phyloP scores from a whole-genome alignment of 2,329 filamentous ascomycete species.

The Pseudocercospora fuligena region DNA sequence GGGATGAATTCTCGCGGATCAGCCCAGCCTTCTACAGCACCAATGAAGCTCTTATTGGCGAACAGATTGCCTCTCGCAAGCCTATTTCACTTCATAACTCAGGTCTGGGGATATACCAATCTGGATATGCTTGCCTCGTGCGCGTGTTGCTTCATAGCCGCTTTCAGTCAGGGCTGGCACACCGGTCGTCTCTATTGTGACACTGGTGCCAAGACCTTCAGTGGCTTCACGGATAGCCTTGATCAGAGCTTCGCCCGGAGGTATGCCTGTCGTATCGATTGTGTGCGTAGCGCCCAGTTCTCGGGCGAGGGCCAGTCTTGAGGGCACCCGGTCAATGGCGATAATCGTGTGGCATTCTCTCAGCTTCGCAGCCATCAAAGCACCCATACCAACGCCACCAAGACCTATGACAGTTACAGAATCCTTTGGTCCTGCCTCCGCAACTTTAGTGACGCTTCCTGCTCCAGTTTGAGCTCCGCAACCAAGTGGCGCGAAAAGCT shows the following conservation, averaged over 20 bases:
- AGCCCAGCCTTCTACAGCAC: background rate
- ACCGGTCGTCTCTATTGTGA: background rate
- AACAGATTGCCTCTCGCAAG: background rate
- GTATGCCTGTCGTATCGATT: background rate
- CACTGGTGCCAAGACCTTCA: background rate
- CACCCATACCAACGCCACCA: constrained; percentile 2
- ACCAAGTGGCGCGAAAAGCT: background rate
- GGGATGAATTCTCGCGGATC: background rate
- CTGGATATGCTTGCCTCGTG: constrained; percentile 2
- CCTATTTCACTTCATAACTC: background rate
- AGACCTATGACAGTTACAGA: background rate
- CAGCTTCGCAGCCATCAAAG: constrained; percentile 1
- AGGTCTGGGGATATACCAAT: background rate
- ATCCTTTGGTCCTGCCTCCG: background rate
- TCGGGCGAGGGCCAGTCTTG: background rate
- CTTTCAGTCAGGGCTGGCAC: background rate
- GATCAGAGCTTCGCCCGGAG: background rate
- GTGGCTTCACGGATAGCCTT: background rate
- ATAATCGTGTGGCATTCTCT: constrained; percentile 3
- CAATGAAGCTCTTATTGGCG: background rate
- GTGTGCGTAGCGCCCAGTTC: background rate
- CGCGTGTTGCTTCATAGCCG: background rate
- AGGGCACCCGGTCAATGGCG: background rate
- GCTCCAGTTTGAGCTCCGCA: constrained; percentile 1
- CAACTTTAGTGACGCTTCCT: background rate